phyloP scores from a whole-genome alignment of 352 stramenopile genomes.

The Phytophthora gonapodyides region DNA sequence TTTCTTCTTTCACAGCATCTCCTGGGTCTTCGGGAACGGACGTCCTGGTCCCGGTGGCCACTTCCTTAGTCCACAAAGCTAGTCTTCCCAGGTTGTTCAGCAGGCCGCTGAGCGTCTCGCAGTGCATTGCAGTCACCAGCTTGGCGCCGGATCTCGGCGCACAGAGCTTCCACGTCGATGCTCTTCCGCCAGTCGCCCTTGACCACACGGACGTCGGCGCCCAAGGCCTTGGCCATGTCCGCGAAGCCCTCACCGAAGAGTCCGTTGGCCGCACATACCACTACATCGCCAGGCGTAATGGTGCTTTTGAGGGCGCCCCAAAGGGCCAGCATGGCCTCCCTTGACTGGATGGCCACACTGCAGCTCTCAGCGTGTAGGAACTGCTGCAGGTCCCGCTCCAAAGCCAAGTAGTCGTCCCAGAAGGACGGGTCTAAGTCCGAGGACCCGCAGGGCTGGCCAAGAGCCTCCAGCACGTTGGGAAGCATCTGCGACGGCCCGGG shows the following conservation, averaged over 20 bases:
- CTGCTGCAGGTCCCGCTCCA: slow-evolving; percentile 41
- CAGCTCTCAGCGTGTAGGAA: slow-evolving; percentile 41
- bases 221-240: slow-evolving; percentile 46
- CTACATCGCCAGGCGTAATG: slow-evolving; percentile 41
- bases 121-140: slow-evolving; percentile 59
- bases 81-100: slow-evolving; percentile 50
- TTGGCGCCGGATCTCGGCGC: slow-evolving; percentile 47
- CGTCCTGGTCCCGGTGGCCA: too few species aligned
- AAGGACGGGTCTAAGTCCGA: slow-evolving; percentile 56
- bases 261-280: slow-evolving; percentile 54
- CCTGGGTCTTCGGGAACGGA: too few species aligned
- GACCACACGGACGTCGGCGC: slow-evolving; percentile 47
- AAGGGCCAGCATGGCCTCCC: slow-evolving; percentile 58
- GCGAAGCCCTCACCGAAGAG: slow-evolving; percentile 59
- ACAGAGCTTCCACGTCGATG: slow-evolving; percentile 41
- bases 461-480: slow-evolving; percentile 40
- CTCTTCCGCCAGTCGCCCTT: slow-evolving; percentile 46
- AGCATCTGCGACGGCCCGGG: slow-evolving; percentile 48
- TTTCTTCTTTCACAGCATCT: too few species aligned
- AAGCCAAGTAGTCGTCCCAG: slow-evolving; percentile 56
- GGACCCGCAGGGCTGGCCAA: slow-evolving; percentile 43
- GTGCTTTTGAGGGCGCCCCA: slow-evolving; percentile 62
- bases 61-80: too few species aligned
- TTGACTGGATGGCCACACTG: slow-evolving; percentile 56
- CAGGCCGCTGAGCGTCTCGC: slow-evolving; percentile 54